Conservation (phyloP, 139 green algal species). For the Raphidocelis subcapitata region DNA sequence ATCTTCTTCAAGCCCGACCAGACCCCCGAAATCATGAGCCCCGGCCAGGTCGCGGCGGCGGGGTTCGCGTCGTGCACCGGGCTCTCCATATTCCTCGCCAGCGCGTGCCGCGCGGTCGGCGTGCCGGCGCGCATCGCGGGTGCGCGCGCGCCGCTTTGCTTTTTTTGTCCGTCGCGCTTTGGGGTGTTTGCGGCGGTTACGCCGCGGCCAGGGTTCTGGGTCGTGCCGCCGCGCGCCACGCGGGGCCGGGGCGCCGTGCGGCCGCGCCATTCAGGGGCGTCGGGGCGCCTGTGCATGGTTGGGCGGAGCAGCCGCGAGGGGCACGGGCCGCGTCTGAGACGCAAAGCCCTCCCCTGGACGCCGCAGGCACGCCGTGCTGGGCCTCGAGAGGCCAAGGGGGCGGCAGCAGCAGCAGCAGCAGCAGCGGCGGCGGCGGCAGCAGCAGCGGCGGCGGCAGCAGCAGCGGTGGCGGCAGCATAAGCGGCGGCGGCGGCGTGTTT, state of each 20-base stretch:
- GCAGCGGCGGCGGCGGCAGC: no score
- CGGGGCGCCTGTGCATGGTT: not conserved
- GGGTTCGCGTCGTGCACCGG: slow-evolving; percentile 57
- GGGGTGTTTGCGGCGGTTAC: no score
- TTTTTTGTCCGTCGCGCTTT: no score
- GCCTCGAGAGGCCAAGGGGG: not conserved
- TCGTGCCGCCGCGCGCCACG: no score
- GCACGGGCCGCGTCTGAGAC: no score
- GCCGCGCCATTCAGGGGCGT: not conserved
- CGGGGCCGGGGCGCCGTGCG: no score
- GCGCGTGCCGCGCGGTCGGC: slow-evolving; percentile 52
- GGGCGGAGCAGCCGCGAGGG: not conserved
- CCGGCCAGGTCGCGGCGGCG: slow-evolving; percentile 38
- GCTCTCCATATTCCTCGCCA: slow-evolving; percentile 62
- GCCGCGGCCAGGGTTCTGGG: no score
- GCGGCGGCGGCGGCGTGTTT: no score
- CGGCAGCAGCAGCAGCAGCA: no score
- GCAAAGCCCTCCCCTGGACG: not conserved
- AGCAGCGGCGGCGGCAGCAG: no score
- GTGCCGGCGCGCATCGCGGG: slow-evolving; percentile 57
- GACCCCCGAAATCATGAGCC: slow-evolving; percentile 58
- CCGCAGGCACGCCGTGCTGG: not conserved
- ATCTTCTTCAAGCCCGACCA: slow-evolving; percentile 46
- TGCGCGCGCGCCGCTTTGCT: not conserved
- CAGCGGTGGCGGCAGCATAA: no score